phyloP scores from a whole-genome alignment of 192 early-diverging fungal species.

The Umbelopsis sp. region DNA sequence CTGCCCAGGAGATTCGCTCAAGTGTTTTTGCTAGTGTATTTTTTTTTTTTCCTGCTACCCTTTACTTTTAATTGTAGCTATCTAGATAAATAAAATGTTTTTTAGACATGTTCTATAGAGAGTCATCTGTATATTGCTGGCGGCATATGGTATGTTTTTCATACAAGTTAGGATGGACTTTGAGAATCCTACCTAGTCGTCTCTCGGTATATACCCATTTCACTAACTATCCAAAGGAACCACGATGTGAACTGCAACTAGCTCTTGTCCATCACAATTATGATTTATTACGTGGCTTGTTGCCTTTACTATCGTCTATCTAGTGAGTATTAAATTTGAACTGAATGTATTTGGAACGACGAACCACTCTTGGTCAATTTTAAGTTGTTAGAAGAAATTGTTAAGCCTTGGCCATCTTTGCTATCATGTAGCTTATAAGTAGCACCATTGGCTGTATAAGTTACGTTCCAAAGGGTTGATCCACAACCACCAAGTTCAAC shows the following conservation, averaged over 20 bases:
- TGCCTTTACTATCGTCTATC: not conserved
- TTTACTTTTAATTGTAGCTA: not conserved
- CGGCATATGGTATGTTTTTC: too few relatives aligned
- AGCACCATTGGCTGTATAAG: not conserved
- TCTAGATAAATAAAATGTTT: not conserved
- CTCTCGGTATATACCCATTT: too few relatives aligned
- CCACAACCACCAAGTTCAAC: not conserved
- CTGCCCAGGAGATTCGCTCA: not conserved
- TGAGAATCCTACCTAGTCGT: too few relatives aligned
- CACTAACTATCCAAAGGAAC: too few relatives aligned
- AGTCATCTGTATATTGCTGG: too few relatives aligned
- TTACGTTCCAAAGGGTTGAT: not conserved
- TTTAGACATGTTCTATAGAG: not conserved
- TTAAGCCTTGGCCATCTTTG: not conserved
- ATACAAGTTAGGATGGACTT: too few relatives aligned
- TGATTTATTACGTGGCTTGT: not conserved
- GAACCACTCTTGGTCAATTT: not conserved
- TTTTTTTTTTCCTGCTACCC: not conserved
- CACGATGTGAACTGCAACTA: too few relatives aligned
- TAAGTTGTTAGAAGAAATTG: not conserved
- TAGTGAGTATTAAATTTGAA: not conserved
- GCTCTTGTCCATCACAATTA: too few relatives aligned
- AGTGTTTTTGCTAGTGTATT: not conserved
- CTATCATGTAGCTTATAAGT: not conserved
- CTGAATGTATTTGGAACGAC: not conserved